Base-by-base conservation (phyloP, 2,329 filamentous ascomycete species). In the Alternaria triticina region DNA sequence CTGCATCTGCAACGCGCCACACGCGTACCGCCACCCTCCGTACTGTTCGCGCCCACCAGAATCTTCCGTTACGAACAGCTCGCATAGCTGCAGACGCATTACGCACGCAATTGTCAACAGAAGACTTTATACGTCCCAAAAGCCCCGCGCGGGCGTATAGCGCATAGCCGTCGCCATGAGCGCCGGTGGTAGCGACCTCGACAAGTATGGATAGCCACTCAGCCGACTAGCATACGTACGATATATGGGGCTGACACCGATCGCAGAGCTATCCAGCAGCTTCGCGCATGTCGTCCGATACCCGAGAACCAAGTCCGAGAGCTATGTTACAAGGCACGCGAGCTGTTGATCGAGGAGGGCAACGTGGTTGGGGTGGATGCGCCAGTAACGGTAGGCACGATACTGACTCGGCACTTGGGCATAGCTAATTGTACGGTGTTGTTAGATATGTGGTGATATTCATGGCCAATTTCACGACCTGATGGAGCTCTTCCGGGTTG, bases 311-410 rank as follows among this genome's bases (percentile, higher is more conserved):
- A 98, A 83, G 96, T 99, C 65, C 91, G 95, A 78, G 95, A 99
- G 83, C 87, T 99, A 73, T 98, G 96, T 83, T 95, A 97, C 86
- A 97, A 97, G 79, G 96, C 96, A 56, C 89, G 96, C 68, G 96
- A 99, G 84, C 87, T 99, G 58, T 84, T 99, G 70, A 97, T 99
- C 66, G 96, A 98, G 81, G 96, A 99, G 83, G 95, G 93, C 70
- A 98, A 99, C 79, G 95, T 98, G 54, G 95, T 98, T 68, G 94
- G 92, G 17, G 95, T 99, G 66, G 91, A 95, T 78, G 95, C 95
- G 65, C 95, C 95, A 22, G 95, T 98, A 64, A 98, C 95, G 80
- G 91, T 94, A 88, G 59, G 86, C 43, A 13, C 6, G 3, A 9
- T 47, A 10, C 23, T 12, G 3, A 6, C 2, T n/a, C 4, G 13